Evolutionary conservation across 768 basidiomycete genomes (phyloP), one percentile per base, ranked within the genome.

Genomic region (Mycena pura): DNA sequence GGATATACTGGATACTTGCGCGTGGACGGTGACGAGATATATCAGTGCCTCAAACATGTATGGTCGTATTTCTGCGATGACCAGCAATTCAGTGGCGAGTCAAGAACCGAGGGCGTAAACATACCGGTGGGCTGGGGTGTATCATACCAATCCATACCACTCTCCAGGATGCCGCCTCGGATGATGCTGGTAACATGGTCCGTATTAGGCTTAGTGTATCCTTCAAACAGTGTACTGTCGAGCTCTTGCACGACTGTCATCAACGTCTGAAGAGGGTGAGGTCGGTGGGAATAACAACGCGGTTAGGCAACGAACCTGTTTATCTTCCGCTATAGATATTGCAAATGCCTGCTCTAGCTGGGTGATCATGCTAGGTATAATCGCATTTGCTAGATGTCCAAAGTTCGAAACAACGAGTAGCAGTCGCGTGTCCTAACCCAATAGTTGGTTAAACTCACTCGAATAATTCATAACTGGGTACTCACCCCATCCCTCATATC

Each of bases 41-140:
- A 99, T 87, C 57, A 98, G 80, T 7, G 86, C 86, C 69, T 93
- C 89, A 76, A 91, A 96, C 85, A 99, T 93, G 75, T 96, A 99
- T 13, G 93, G 87, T 45, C 96, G 88, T 60, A 99, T 95, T 77
- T 97, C 97, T 82, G 59, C 6, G 22, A 25, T n/a, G 28, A n/a
- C 24, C 5, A 28, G 9, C 3, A 19, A 27, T 52, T n/a, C 39
- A 19, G 29, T 28, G 17, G 4, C n/a, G n/a, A n/a, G 14, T 46
- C 9, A 51, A 40, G 21, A 29, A 36, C 28, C 32, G n/a, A 48
- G 2, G 15, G 15, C 5, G 44, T 41, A 41, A 34, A 69, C 84
- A 47, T 68, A 91, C 96, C 95, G 63, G 88, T 91, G 5, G 97
- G 97, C 70, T 96, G 95, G 4, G 91, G 88, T 0, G 93, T 94